Evolutionary conservation across 2,329 filamentous ascomycete species (phyloP), one percentile per base, ranked within the genome.

Genomic region (Dendrostoma leiphaemia): DNA sequence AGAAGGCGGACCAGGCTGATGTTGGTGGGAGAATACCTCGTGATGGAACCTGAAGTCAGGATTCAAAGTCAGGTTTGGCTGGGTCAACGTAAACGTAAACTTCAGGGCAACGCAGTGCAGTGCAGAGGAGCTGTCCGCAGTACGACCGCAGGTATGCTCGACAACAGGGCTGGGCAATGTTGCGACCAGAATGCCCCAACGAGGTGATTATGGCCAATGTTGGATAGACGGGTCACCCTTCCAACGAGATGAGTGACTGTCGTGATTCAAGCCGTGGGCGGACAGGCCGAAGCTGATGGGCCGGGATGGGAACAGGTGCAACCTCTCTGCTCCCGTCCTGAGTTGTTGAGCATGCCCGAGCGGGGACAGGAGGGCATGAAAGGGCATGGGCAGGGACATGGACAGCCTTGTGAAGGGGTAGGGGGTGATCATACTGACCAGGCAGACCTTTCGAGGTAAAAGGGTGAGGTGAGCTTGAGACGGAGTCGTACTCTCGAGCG

Each of bases 391-490:
- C 41, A 29, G 29, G n/a, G 17, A 21, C 19, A 31, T 23, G 44
- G 10, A 23, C 9, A 29, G 28, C 44, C 44, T 46, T 29, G 19
- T 46, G 29, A 10, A 19, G 29, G 12, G 12, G 34, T 24, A 24
- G n/a, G 6, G 19, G 13, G 19, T 24, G 26, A 29, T 32, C 31
- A 9, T 40, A 43, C 37, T 43, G 17, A 50, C 37, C 48, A 21
- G 48, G 19, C 26, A 41, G 48, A 34, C 35, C 48, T n/a, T 17
- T 32, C 24, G 12, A 15, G 23, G 28, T 8, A 12, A 32, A 28
- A 32, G 43, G 46, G 17, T 48, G 21, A 41, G 37, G 13, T 43
- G 48, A 50, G 48, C 15, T 51, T 47, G 44, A 32, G 45, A 12
- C 24, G 29, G 13, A 23, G 13, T 15, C 9, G 29, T 24, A 17